These are phyloP conservation scores for Penstemon barbatus DNA, from an alignment of 257 asterid genomes.

Conservation along the genomic window DNA sequence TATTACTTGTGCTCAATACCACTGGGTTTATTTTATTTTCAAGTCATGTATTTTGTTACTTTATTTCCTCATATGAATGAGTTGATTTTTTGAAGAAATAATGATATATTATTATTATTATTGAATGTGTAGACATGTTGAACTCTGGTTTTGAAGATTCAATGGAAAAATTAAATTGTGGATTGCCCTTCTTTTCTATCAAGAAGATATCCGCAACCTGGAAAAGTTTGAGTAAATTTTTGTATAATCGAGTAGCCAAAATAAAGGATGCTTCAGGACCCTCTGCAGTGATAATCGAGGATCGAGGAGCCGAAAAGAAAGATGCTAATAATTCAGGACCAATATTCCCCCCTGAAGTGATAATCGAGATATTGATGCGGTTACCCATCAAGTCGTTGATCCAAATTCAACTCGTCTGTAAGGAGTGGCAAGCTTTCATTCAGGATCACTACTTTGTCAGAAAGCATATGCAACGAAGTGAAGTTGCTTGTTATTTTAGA, in stretches of 20 bases:
- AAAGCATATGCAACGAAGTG: conserved; percentile 15
- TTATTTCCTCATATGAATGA: too few relatives aligned
- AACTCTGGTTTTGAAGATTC: background rate
- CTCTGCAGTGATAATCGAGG: too few relatives aligned
- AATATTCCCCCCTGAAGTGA: conserved; percentile 7
- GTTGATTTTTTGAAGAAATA: too few relatives aligned
- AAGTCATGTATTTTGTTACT: too few relatives aligned
- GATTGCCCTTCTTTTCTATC: background rate
- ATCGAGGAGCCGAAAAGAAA: background rate
- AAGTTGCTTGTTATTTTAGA: background rate
- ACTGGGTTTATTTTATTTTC: background rate
- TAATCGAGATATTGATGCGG: conserved; percentile 24
- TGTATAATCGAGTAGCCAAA: too few relatives aligned
- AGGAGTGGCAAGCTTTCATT: conserved; percentile 17
- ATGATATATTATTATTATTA: too few relatives aligned
- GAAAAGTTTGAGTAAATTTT: background rate
- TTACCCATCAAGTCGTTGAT: conserved; percentile 22
- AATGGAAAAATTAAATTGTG: background rate
- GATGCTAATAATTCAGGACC: background rate
- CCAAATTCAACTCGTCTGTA: conserved; percentile 28
- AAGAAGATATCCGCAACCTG: background rate
- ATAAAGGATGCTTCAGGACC: too few relatives aligned
- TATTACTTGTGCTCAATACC: background rate
- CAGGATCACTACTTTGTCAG: conserved; percentile 22
- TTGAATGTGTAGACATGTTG: background rate